A percentile compares a stretch with the other conserved stretches of the same genome.
Evolutionary conservation across 805 yeast species (phyloP).

Genomic region (Groenewaldozyma salmanticensis): DNA sequence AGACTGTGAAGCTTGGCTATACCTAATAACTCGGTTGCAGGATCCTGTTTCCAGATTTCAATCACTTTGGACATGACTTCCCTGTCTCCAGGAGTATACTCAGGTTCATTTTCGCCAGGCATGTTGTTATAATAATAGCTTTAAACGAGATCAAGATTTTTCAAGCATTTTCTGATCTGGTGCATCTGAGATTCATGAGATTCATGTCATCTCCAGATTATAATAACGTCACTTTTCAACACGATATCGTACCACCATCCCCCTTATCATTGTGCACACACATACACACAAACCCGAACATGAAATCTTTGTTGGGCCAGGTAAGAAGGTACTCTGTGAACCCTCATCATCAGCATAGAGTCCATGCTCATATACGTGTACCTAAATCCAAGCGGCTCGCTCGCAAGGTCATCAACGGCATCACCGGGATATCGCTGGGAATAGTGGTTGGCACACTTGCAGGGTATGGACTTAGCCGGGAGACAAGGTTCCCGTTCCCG

Average conservation of each 20-base stretch:
- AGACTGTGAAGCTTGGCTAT: conserved; percentile 41
- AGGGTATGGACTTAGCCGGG: background rate
- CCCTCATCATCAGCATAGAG: background rate
- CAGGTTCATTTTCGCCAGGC: conserved; percentile 2
- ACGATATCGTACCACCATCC: too few relatives aligned
- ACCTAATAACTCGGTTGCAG: conserved; percentile 49
- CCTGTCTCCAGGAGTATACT: conserved; percentile 39
- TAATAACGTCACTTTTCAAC: too few relatives aligned
- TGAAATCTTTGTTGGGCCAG: too few relatives aligned
- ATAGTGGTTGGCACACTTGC: background rate
- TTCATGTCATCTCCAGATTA: too few relatives aligned
- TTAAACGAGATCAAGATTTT: background rate
- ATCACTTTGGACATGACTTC: conserved; percentile 54
- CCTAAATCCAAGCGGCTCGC: background rate
- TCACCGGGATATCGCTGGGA: background rate
- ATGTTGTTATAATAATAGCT: background rate
- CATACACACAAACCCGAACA: too few relatives aligned
- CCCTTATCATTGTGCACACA: too few relatives aligned
- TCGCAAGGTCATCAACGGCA: background rate
- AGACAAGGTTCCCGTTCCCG: background rate
- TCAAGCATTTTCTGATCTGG: too few relatives aligned
- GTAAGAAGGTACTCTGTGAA: too few relatives aligned
- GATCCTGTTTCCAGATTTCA: conserved; percentile 58
- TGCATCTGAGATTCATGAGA: too few relatives aligned
- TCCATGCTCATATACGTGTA: too few relatives aligned